Evolutionary conservation across 371 early-diverging fungal species (phyloP).

Genomic region (Circinella umbellata): DNA sequence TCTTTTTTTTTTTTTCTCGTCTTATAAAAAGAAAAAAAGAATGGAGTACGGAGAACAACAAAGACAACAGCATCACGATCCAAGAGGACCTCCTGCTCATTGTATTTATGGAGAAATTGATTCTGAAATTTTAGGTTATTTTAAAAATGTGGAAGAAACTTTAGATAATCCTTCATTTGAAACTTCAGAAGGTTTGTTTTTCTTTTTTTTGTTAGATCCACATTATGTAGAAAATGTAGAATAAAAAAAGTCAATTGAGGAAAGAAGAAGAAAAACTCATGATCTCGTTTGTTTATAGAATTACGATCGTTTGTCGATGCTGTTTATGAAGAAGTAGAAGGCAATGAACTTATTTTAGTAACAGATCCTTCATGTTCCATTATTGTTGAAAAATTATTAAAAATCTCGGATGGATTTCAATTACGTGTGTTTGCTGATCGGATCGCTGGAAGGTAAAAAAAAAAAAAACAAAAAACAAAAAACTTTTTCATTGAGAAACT

Average conservation of each 20-base stretch:
- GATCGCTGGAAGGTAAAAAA: slow-evolving; percentile 64
- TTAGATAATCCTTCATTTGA: slow-evolving; percentile 74
- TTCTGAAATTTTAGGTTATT: slow-evolving; percentile 73
- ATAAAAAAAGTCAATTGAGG: no score
- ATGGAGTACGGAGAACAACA: slow-evolving; percentile 1
- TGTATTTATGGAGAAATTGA: slow-evolving; percentile 62
- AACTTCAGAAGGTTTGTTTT: slow-evolving; percentile 65
- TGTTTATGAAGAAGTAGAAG: slow-evolving; percentile 78
- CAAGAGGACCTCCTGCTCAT: not conserved
- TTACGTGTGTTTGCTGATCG: slow-evolving; percentile 73
- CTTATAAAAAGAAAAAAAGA: not conserved
- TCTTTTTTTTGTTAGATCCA: not conserved
- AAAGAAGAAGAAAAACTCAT: no score
- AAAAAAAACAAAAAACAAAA: not conserved
- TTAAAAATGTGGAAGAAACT: slow-evolving; percentile 75
- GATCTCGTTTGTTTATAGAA: slow-evolving; percentile 40
- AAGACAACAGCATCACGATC: not conserved
- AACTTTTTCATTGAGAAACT: no score
- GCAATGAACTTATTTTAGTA: slow-evolving; percentile 74
- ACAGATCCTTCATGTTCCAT: slow-evolving; percentile 81
- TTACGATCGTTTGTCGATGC: slow-evolving; percentile 75
- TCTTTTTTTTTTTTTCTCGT: not conserved
- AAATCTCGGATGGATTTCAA: slow-evolving; percentile 72
- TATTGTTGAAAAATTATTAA: slow-evolving; percentile 80
- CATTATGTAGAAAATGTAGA: no score